Evolutionary conservation across 768 basidiomycete species (phyloP).

Genomic region (Pleurotus tuber-regium): DNA sequence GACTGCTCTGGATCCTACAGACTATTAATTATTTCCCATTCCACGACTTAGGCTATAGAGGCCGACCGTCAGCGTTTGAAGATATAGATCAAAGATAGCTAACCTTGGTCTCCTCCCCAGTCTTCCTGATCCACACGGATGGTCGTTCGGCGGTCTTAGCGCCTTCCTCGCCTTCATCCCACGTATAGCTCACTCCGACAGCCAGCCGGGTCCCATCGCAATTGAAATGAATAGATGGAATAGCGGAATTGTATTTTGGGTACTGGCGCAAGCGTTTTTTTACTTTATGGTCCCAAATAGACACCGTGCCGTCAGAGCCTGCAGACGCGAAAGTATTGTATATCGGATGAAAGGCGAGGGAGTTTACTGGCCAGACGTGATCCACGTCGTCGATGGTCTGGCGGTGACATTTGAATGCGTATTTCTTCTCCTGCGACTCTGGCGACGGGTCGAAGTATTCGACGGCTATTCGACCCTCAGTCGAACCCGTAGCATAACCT

Average conservation of each 20-base stretch:
- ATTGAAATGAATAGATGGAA: conserved; percentile 82
- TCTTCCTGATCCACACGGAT: conserved; percentile 55
- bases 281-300: conserved; percentile 95
- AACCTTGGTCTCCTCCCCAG: conserved; percentile 81
- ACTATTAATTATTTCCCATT: conserved; percentile 12
- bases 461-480: conserved; percentile 95
- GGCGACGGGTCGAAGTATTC: conserved; percentile 91
- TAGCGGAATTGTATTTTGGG: conserved; percentile 65
- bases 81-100: conserved; percentile 14
- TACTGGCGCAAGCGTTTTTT: conserved; percentile 95
- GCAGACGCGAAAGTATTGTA: conserved; percentile 94
- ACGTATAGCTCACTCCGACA: conserved; percentile 84
- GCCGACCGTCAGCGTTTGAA: background rate
- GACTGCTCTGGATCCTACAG: background rate
- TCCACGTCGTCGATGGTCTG: conserved; percentile 89
- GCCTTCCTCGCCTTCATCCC: conserved; percentile 84
- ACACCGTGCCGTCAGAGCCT: conserved; percentile 91
- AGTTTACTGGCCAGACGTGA: conserved; percentile 95
- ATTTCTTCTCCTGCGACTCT: conserved; percentile 77
- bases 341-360: conserved; percentile 90
- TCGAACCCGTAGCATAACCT: conserved; percentile 93
- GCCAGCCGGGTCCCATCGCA: conserved; percentile 81
- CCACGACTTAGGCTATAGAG: conserved; percentile 27
- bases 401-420: conserved; percentile 97
- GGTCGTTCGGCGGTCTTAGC: conserved; percentile 63